phyloP scores from a whole-genome alignment of 1,139 yeast genomes.

The Scheffersomyces quercinus region DNA sequence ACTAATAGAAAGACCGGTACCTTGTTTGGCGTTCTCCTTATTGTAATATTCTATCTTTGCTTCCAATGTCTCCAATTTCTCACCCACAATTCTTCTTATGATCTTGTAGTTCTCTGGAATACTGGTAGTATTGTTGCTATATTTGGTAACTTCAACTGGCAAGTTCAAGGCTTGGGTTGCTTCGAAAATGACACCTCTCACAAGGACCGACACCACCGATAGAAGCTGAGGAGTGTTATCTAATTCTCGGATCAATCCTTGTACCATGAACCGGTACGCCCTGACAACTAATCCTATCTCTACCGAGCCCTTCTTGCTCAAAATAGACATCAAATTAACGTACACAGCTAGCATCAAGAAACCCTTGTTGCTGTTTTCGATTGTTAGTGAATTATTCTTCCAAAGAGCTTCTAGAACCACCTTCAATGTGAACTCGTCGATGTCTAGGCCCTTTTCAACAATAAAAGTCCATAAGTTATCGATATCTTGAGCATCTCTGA shows the following conservation, averaged over 20 bases:
- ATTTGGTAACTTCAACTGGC: constrained; percentile 21
- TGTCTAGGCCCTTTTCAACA: constrained; percentile 1
- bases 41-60: constrained; percentile 5
- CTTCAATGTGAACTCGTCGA: constrained; percentile 15
- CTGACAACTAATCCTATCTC: constrained; percentile 2
- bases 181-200: constrained; percentile 27
- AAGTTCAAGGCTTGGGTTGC: constrained; percentile 21
- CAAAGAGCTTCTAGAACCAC: constrained; percentile 13
- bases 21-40: neutral
- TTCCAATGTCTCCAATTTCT: constrained; percentile 7
- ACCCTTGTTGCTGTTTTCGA: constrained; percentile 6
- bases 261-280: constrained; percentile 6
- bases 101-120: constrained; percentile 31
- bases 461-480: constrained; percentile 13
- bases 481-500: constrained; percentile 12
- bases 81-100: constrained; percentile 23
- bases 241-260: constrained; percentile 2
- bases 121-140: constrained; percentile 9
- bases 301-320: neutral
- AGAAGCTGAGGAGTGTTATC: constrained; percentile 1
- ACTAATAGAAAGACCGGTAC: too few species aligned
- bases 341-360: constrained; percentile 19
- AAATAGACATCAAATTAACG: constrained; percentile 4
- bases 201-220: constrained; percentile 12
- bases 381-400: constrained; percentile 9